A percentile compares a stretch with the other conserved stretches of the same genome.
phyloP scores from a whole-genome alignment of 495 filamentous ascomycete genomes.

The Echria macrotheca region DNA sequence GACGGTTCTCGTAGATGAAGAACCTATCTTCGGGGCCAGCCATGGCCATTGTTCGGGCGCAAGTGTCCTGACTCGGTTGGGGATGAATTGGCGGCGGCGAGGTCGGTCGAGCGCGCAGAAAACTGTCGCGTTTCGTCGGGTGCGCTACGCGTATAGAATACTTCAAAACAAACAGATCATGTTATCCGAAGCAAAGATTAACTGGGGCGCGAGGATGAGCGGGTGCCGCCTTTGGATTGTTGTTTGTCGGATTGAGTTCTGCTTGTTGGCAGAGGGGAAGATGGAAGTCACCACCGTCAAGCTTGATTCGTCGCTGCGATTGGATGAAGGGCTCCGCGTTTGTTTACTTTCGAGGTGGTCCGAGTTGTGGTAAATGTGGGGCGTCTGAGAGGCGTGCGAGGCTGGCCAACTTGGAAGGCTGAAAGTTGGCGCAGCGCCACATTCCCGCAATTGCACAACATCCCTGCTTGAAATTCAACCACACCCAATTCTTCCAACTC shows the following conservation, averaged over 20 bases:
- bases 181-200: not conserved
- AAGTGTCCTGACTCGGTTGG: constrained; percentile 7
- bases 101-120: too few relatives aligned
- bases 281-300: constrained; percentile 5
- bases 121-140: too few relatives aligned
- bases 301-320: constrained; percentile 14
- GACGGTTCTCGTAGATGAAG: constrained; percentile 62
- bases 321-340: constrained; percentile 20
- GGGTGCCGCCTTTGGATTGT: not conserved
- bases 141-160: too few relatives aligned
- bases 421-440: too few relatives aligned
- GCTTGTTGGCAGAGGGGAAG: not conserved
- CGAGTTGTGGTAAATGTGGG: not conserved
- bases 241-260: constrained; percentile 4
- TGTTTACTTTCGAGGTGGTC: constrained; percentile 25
- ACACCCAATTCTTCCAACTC: too few relatives aligned
- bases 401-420: too few relatives aligned
- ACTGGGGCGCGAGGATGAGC: not conserved
- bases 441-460: too few relatives aligned
- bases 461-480: too few relatives aligned
- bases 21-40: constrained; percentile 30
- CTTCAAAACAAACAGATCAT: constrained; percentile 5
- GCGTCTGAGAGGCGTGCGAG: too few relatives aligned
- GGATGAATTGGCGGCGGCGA: not conserved
- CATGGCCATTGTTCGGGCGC: constrained; percentile 17